Percentiles rank a stretch among this genome's conserved stretches.
Evolutionary conservation across 169 alveolate species (phyloP).

Genomic region (Cryptosporidium viatorum): DNA sequence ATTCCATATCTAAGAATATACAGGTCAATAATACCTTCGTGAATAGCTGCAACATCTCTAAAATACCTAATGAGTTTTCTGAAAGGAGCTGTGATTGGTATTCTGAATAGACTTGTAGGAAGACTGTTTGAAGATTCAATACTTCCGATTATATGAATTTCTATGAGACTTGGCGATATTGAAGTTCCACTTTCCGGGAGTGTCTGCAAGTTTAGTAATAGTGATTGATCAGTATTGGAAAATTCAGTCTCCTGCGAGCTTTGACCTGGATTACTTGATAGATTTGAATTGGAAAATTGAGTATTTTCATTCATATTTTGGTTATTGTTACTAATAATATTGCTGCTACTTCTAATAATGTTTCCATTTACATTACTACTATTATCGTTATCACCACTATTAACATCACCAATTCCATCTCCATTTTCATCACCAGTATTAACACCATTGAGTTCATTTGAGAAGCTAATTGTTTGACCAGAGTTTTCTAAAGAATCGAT

Average conservation of each 20-base stretch:
- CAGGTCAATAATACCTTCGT: constrained; percentile 75
- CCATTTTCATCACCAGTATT: not conserved
- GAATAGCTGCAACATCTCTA: constrained; percentile 67
- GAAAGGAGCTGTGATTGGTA: constrained; percentile 56
- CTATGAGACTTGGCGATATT: constrained; percentile 38
- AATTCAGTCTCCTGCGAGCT: constrained; percentile 9
- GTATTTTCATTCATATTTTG: not conserved
- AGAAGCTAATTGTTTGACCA: not conserved
- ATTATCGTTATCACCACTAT: not conserved
- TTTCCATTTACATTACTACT: not conserved
- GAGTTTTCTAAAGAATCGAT: not conserved
- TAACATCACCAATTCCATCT: not conserved
- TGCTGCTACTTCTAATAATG: not conserved
- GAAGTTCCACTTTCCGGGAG: constrained; percentile 4
- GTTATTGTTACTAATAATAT: not conserved
- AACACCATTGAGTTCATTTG: not conserved
- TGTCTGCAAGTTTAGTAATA: not conserved
- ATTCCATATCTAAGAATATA: constrained; percentile 59
- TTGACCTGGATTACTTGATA: not conserved
- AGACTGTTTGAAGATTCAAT: constrained; percentile 26
- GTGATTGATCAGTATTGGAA: not conserved
- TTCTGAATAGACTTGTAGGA: constrained; percentile 62
- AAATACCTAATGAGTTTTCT: constrained; percentile 77
- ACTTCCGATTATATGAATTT: constrained; percentile 62
- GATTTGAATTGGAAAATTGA: not conserved